Evolutionary conservation across 2,329 filamentous ascomycete genomes (phyloP).

Genomic region (Pseudocercospora macadamiae): DNA sequence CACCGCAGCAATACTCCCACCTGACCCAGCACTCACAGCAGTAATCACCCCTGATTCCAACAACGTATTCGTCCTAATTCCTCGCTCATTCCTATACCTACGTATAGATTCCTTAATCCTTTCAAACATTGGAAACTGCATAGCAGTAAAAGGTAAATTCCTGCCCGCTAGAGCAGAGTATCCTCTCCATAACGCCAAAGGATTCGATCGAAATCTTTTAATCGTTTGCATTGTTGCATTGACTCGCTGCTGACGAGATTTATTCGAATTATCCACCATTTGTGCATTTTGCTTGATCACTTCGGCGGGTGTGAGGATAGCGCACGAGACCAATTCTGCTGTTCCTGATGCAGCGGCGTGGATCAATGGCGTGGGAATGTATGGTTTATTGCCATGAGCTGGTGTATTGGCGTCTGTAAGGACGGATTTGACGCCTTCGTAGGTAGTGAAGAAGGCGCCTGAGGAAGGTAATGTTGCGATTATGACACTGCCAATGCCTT

Average conservation of each 20-base stretch:
- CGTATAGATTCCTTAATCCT: constrained; percentile 61
- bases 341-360: constrained; percentile 74
- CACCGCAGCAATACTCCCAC: constrained; percentile 74
- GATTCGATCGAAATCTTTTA: constrained; percentile 58
- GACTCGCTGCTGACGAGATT: constrained; percentile 33
- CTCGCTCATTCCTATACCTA: constrained; percentile 45
- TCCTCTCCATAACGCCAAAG: constrained; percentile 64
- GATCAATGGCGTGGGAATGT: constrained; percentile 68
- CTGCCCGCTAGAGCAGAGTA: constrained; percentile 80
- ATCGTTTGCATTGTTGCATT: constrained; percentile 62
- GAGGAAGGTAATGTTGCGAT: constrained; percentile 87
- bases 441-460: constrained; percentile 87
- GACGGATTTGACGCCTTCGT: constrained; percentile 73
- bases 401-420: constrained; percentile 56
- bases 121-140: constrained; percentile 90
- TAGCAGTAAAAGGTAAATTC: constrained; percentile 83
- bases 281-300: constrained; percentile 94
- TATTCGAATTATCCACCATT: constrained; percentile 62
- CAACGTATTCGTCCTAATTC: constrained; percentile 49
- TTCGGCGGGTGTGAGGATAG: constrained; percentile 85
- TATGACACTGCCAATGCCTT: constrained; percentile 83
- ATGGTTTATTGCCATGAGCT: constrained; percentile 41
- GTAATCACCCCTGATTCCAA: constrained; percentile 72
- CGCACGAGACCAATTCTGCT: constrained; percentile 82
- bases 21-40: constrained; percentile 70